phyloP scores from a whole-genome alignment of 2,329 filamentous ascomycete genomes.

The Diaporthe vexans region DNA sequence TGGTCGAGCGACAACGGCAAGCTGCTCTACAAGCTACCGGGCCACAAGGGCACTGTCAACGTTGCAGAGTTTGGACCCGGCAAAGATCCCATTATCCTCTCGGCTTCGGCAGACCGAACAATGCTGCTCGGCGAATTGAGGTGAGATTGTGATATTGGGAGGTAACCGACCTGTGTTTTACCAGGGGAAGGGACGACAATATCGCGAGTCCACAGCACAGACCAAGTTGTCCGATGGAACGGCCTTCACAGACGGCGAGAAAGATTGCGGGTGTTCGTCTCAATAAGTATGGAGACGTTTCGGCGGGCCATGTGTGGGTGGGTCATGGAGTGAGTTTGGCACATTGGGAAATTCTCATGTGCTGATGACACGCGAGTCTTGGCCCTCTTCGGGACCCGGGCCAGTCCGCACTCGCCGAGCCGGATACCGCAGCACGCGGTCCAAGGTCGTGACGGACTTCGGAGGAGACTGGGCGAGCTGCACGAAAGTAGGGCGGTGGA shows the following conservation, averaged over 20 bases:
- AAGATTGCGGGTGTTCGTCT: constrained; percentile 23
- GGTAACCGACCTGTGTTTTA: constrained; percentile 9
- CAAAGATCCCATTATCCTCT: constrained; percentile 88
- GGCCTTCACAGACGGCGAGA: background rate
- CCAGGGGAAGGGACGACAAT: background rate
- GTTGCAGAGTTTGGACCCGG: constrained; percentile 91
- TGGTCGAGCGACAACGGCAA: constrained; percentile 94
- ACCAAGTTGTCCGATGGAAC: background rate
- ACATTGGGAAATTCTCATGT: constrained; percentile 7
- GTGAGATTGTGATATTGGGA: constrained; percentile 57
- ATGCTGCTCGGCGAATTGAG: constrained; percentile 87
- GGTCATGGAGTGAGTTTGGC: constrained; percentile 17
- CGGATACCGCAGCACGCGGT: constrained; percentile 3
- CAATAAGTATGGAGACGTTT: constrained; percentile 28
- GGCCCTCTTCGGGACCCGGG: background rate
- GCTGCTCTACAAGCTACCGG: constrained; percentile 92
- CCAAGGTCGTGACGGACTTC: background rate
- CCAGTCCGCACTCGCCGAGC: constrained; percentile 13
- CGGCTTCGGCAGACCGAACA: constrained; percentile 89
- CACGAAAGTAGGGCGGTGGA: background rate
- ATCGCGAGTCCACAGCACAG: background rate
- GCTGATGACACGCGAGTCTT: constrained; percentile 25
- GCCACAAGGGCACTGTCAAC: constrained; percentile 95
- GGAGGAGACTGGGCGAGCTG: background rate
- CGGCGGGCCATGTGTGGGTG: constrained; percentile 16